Base-by-base conservation (phyloP, 768 basidiomycete species). In the Collybia sp. region DNA sequence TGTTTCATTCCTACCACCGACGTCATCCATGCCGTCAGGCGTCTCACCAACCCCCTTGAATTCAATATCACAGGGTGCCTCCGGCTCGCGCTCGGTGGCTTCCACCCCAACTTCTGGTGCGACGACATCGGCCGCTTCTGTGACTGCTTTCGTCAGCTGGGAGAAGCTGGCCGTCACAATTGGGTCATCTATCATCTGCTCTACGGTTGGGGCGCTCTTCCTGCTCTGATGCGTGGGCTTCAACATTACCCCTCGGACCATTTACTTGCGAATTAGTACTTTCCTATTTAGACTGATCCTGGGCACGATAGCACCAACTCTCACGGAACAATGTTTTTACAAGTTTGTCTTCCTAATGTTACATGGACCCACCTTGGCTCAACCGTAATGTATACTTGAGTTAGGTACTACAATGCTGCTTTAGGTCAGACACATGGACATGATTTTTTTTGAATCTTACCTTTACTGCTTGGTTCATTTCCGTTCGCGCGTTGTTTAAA, bases 401-500 rank as follows among this genome's bases (percentile, higher is more conserved):
- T 8, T 32, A 42, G 15, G n/a, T n/a, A n/a, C n/a, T n/a, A n/a
- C n/a, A n/a, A 18, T 19, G 36, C 30, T 39, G 16, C 30, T 17
- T 17, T 40, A 46, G 54, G 12, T 32, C 35, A 40, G 37, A 37
- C 19, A n/a, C 39, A 3, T 44, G 31, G 20, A 39, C 12, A 37
- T 38, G 42, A 31, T 19, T 40, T 40, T n/a, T 41, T 20, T 18
- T 18, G 19, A 49, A 34, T 25, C 18, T 25, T 25, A 25, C 25
- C 4, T 25, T 25, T 3, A 25, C 18, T 34, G 31, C 32, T 46
- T 44, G 25, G 8, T 25, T 25, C 25, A 3, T 25, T 25, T 25
- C 25, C 25, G 25, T 25, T 25, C 25, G 8, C 25, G 25, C 45
- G 36, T 32, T 10, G 48, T 38, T 60, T 62, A 82, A 58, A 88